A percentile compares a stretch with the other conserved stretches of the same genome.
Evolutionary conservation across 345 rosid species (phyloP).

Genomic region (Zanthoxylum bungeanum): DNA sequence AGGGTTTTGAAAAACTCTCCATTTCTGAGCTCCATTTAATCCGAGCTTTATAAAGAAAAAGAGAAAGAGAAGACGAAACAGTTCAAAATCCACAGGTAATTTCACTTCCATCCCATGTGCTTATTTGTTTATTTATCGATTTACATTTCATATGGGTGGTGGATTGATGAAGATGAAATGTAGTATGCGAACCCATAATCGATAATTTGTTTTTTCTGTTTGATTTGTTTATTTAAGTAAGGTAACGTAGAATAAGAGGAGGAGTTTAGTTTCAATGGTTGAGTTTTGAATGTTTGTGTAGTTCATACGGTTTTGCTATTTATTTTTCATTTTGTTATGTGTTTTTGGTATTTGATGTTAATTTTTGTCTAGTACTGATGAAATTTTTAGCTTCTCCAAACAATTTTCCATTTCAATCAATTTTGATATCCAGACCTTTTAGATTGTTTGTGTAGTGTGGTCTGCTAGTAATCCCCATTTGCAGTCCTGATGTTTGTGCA

Average conservation of each 20-base stretch:
- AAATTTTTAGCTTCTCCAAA: neutral
- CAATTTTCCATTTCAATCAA: neutral
- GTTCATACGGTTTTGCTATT: neutral
- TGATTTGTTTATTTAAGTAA: neutral
- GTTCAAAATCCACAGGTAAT: constrained; percentile 10
- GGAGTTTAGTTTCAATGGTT: neutral
- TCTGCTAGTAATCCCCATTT: neutral
- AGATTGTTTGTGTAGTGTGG: neutral
- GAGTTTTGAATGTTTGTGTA: neutral
- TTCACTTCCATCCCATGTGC: neutral
- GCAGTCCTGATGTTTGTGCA: neutral
- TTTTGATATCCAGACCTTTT: neutral
- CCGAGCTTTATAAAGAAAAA: neutral
- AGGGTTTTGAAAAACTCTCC: no score
- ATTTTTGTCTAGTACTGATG: neutral
- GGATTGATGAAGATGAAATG: neutral
- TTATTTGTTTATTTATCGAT: neutral
- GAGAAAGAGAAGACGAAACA: neutral
- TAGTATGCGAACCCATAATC: neutral
- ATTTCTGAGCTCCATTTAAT: no score
- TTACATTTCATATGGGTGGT: neutral
- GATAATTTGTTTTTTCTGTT: neutral
- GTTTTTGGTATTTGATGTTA: neutral
- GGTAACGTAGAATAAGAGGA: neutral
- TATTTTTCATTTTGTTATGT: neutral